Evolutionary conservation across 108 stramenopile genomes (phyloP).

Genomic region (Schizochytrium sp.): DNA sequence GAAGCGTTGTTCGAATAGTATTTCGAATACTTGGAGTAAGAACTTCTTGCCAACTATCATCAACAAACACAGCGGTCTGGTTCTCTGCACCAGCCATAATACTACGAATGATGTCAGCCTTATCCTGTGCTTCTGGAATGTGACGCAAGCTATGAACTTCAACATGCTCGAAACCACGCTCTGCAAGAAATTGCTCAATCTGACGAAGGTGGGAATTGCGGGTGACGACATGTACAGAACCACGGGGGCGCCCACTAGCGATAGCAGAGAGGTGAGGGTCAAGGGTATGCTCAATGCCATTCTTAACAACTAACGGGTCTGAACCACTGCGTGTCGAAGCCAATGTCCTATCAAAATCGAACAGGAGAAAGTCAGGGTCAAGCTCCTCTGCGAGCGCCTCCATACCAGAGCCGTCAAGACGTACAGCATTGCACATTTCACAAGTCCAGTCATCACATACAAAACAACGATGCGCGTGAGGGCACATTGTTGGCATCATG

Average conservation of each 20-base stretch:
- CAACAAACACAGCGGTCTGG: slow-evolving; percentile 41
- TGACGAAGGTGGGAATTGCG: slow-evolving; percentile 26
- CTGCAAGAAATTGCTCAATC: slow-evolving; percentile 10
- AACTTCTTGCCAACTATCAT: slow-evolving; percentile 50
- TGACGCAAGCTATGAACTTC: slow-evolving; percentile 37
- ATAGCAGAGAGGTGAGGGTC: slow-evolving; percentile 25
- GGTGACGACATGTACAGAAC: not conserved
- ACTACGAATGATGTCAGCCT: not conserved
- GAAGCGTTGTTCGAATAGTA: not conserved
- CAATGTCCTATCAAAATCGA: slow-evolving; percentile 54
- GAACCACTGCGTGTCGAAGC: slow-evolving; percentile 14
- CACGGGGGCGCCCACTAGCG: not conserved
- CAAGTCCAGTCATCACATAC: slow-evolving; percentile 38
- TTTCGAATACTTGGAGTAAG: not conserved
- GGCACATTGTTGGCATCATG: slow-evolving; percentile 46
- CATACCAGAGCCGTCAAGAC: not conserved
- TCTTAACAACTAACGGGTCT: not conserved
- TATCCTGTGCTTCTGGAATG: not conserved
- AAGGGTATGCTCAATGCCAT: slow-evolving; percentile 26
- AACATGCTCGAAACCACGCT: not conserved
- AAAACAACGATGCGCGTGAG: slow-evolving; percentile 44
- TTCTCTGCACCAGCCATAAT: not conserved
- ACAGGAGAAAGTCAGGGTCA: slow-evolving; percentile 2
- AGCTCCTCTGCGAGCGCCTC: not conserved
- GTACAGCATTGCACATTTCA: slow-evolving; percentile 14